phyloP scores from a whole-genome alignment of 106 monocot species.

The Allium sativum region DNA sequence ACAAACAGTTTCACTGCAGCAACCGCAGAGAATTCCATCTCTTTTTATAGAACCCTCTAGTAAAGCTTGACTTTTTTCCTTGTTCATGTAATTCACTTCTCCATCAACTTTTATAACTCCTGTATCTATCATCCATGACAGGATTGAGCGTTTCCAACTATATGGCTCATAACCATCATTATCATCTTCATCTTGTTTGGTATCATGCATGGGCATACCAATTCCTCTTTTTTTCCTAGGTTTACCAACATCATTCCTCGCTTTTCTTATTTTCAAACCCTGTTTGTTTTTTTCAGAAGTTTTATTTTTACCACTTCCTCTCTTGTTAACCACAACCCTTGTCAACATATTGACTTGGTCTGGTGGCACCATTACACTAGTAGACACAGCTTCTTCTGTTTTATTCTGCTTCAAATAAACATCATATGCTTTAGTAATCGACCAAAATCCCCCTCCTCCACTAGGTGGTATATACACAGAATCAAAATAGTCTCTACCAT shows the following conservation, averaged over 20 bases:
- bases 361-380: background rate
- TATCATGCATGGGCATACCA: constrained; percentile 27
- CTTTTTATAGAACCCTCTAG: constrained; percentile 43
- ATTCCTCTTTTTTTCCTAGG: constrained; percentile 23
- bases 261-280: background rate
- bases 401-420: background rate
- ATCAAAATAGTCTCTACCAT: constrained; percentile 20
- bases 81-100: constrained; percentile 57
- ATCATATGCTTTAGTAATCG: constrained; percentile 20
- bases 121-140: constrained; percentile 60
- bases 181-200: constrained; percentile 23
- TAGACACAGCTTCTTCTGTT: background rate
- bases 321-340: constrained; percentile 12
- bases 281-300: constrained; percentile 6
- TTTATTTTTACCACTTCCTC: constrained; percentile 36
- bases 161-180: constrained; percentile 34
- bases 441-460: constrained; percentile 16
- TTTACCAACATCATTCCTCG: constrained; percentile 11
- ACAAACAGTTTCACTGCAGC: constrained; percentile 57
- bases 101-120: constrained; percentile 31
- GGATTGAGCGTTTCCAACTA: constrained; percentile 36
- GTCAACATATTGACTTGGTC: constrained; percentile 3
- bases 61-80: constrained; percentile 12
- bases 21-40: constrained; percentile 74
- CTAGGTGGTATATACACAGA: constrained; percentile 18